Conservation (phyloP, 176 grass and related monocot genomes). For the Stipa capillata region DNA sequence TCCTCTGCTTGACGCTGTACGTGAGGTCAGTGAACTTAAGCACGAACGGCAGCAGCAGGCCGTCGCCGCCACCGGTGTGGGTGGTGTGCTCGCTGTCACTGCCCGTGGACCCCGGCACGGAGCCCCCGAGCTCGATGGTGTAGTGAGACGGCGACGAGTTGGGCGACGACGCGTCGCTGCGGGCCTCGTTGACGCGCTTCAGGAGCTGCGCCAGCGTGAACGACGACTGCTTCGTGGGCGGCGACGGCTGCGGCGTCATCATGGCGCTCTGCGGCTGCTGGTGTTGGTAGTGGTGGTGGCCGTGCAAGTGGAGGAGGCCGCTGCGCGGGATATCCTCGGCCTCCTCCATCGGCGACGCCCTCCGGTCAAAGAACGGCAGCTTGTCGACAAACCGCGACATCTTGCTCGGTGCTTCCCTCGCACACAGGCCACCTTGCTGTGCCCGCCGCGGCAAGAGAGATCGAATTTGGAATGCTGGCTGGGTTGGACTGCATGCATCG, state of each 20-base stretch:
- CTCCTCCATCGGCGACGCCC: constrained; percentile 78
- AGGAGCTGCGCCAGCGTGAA: constrained; percentile 66
- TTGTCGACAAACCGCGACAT: constrained; percentile 94
- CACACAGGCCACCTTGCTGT: not conserved
- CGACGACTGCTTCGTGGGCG: not conserved
- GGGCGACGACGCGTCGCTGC: constrained; percentile 37
- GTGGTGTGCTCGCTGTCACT: constrained; percentile 20
- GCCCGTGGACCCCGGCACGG: constrained; percentile 22
- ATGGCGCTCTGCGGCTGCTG: constrained; percentile 11
- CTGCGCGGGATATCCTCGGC: constrained; percentile 63
- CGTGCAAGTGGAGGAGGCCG: constrained; percentile 44
- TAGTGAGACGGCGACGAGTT: constrained; percentile 53
- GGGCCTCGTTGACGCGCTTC: constrained; percentile 59
- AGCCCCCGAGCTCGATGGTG: constrained; percentile 61
- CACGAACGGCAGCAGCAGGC: constrained; percentile 38
- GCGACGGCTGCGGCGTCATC: constrained; percentile 21
- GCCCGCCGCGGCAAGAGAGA: not conserved
- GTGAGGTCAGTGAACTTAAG: constrained; percentile 85
- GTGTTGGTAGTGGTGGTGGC: not conserved
- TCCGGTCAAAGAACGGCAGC: constrained; percentile 52
- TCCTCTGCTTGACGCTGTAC: constrained; percentile 74
- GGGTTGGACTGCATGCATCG: not conserved
- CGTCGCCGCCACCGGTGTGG: not conserved
- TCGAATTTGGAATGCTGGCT: not conserved
- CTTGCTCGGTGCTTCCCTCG: not conserved